These are phyloP conservation scores for Rhodotorula glutinis DNA, from an alignment of 1,284 basidiomycete species.

Conservation along the genomic window DNA sequence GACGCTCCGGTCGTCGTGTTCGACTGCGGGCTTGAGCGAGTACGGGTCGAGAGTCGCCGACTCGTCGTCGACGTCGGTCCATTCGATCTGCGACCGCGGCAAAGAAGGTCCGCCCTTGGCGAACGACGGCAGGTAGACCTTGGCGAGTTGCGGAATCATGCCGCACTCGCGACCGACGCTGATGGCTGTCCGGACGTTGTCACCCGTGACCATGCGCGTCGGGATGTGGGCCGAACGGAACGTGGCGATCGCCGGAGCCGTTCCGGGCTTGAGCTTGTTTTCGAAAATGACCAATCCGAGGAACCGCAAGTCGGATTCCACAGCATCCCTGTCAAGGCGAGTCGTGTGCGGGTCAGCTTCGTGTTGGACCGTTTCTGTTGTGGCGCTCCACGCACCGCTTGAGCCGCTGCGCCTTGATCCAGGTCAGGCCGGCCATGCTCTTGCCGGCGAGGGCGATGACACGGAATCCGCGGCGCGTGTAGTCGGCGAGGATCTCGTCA, in stretches of 20 bases:
- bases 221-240: constrained; percentile 86
- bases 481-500: constrained; percentile 93
- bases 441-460: constrained; percentile 99
- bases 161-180: constrained; percentile 94
- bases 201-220: constrained; percentile 97
- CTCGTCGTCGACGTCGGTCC: constrained; percentile 89
- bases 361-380: no score
- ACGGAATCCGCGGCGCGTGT: constrained; percentile 94
- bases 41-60: constrained; percentile 81
- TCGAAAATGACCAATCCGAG: constrained; percentile 97
- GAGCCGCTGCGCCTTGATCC: constrained; percentile 96
- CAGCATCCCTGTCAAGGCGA: constrained; percentile 81
- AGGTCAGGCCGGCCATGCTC: constrained; percentile 85
- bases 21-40: constrained; percentile 69
- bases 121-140: constrained; percentile 88
- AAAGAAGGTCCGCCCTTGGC: constrained; percentile 62
- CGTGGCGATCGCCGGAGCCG: constrained; percentile 84
- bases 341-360: no score
- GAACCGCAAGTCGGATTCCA: constrained; percentile 86
- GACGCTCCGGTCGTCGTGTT: constrained; percentile 51
- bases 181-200: constrained; percentile 94
- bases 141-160: constrained; percentile 80
- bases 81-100: constrained; percentile 71
- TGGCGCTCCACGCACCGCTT: constrained; percentile 78
- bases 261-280: constrained; percentile 95